Percentiles rank a stretch among this genome's conserved stretches.
Conservation (phyloP, 176 grass and related monocot genomes). For the Rhynchospora breviuscula region DNA sequence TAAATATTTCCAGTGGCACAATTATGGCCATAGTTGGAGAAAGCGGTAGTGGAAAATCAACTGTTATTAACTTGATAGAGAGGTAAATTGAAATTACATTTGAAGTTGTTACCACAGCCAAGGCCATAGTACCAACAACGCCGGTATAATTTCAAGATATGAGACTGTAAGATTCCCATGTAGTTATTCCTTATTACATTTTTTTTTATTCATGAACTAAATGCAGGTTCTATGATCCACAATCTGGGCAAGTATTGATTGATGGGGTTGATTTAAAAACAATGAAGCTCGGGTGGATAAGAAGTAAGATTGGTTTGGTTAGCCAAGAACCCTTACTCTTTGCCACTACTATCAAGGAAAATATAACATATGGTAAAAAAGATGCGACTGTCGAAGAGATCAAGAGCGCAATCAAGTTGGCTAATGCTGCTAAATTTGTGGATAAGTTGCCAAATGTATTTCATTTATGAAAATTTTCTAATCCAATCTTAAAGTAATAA, state of each 20-base stretch:
- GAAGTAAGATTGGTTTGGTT: constrained; percentile 71
- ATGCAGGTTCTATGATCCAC: constrained; percentile 82
- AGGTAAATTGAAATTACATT: constrained; percentile 14
- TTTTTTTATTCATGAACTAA: background rate
- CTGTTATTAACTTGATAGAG: constrained; percentile 65
- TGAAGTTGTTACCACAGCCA: background rate
- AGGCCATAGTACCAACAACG: background rate
- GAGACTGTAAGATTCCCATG: background rate
- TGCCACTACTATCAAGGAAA: constrained; percentile 61
- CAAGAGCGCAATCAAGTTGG: constrained; percentile 44
- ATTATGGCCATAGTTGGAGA: constrained; percentile 88
- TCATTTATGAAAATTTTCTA: background rate
- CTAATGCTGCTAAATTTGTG: constrained; percentile 80
- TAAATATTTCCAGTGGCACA: constrained; percentile 42
- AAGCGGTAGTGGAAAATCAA: constrained; percentile 83
- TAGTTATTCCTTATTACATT: background rate
- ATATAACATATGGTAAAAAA: constrained; percentile 74
- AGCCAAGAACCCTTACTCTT: constrained; percentile 88
- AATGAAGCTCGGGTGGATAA: constrained; percentile 55
- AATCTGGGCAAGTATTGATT: constrained; percentile 68
- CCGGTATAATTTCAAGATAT: background rate
- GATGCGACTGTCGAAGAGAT: constrained; percentile 51
- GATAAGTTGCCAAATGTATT: constrained; percentile 84
- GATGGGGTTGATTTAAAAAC: constrained; percentile 64
- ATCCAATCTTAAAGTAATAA: background rate